These are phyloP conservation scores for Thermomyces lanuginosus DNA, from an alignment of 2,329 filamentous ascomycete species.

Conservation along the genomic window DNA sequence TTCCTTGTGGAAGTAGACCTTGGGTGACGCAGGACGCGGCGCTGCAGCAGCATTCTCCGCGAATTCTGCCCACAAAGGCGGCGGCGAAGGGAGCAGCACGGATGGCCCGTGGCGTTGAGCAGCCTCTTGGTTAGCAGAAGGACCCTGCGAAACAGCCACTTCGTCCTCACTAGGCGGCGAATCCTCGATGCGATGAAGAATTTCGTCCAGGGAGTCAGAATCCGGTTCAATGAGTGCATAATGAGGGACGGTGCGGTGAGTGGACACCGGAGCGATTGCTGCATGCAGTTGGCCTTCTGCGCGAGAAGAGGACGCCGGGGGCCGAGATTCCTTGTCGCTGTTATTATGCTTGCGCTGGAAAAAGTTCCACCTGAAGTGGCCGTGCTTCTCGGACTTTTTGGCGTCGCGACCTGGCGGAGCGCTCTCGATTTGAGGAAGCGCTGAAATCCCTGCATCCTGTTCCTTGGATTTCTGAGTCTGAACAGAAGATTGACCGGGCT, in stretches of 20 bases:
- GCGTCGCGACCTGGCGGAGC: conserved; percentile 2
- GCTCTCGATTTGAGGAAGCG: conserved; percentile 4
- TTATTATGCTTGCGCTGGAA: conserved; percentile 33
- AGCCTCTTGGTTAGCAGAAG: conserved; percentile 15
- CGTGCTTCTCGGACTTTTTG: conserved; percentile 13
- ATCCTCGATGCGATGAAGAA: conserved; percentile 21
- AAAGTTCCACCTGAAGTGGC: conserved; percentile 40
- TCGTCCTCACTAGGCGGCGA: conserved; percentile 24
- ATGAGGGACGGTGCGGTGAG: conserved; percentile 36
- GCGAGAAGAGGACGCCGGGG: conserved; percentile 8
- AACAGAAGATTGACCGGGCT: neutral
- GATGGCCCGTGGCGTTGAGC: conserved; percentile 21
- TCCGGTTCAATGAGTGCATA: conserved; percentile 40
- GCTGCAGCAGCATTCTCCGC: conserved; percentile 13
- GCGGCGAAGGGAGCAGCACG: conserved; percentile 28
- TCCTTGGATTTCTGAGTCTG: neutral
- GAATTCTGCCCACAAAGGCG: conserved; percentile 15
- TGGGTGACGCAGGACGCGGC: conserved; percentile 18
- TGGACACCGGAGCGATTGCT: conserved; percentile 21
- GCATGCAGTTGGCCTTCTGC: conserved; percentile 22
- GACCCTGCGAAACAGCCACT: conserved; percentile 4
- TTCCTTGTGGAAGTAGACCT: conserved; percentile 21
- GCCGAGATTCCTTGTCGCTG: conserved; percentile 11
- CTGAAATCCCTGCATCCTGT: conserved; percentile 5
- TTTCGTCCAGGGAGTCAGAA: conserved; percentile 24